These are phyloP conservation scores for Tremella mesenterica DNA, from an alignment of 768 basidiomycete genomes.

Conservation along the genomic window DNA sequence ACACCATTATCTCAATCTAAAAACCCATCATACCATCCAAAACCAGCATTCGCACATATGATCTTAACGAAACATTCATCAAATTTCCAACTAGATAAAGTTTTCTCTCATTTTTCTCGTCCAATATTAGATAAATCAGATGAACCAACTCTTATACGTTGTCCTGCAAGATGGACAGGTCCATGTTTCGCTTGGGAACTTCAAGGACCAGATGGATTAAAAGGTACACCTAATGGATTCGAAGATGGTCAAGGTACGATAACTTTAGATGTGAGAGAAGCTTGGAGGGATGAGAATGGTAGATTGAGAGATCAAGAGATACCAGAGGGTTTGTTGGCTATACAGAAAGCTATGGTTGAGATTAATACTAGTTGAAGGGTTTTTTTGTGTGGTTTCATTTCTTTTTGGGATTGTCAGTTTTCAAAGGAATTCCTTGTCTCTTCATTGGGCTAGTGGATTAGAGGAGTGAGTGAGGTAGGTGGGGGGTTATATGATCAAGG, in stretches of 20 bases:
- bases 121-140: conserved; percentile 32
- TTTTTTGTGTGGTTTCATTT: too few relatives aligned
- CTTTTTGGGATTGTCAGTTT: too few relatives aligned
- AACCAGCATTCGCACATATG: conserved; percentile 44
- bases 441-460: too few relatives aligned
- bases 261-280: conserved; percentile 18
- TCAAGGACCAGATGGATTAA: conserved; percentile 36
- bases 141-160: conserved; percentile 32
- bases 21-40: conserved; percentile 30
- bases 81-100: conserved; percentile 30
- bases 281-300: conserved; percentile 16
- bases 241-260: conserved; percentile 37
- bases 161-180: conserved; percentile 35
- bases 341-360: neutral
- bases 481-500: too few relatives aligned
- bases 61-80: conserved; percentile 45
- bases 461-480: too few relatives aligned
- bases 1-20: conserved; percentile 28
- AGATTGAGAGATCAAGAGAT: neutral
- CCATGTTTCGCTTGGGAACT: conserved; percentile 34
- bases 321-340: neutral
- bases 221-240: conserved; percentile 20
- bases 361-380: neutral
- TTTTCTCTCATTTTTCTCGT: conserved; percentile 35
- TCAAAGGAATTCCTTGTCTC: too few relatives aligned